Conservation (phyloP, 2,329 filamentous ascomycete species). For the Colletotrichum liriopes region DNA sequence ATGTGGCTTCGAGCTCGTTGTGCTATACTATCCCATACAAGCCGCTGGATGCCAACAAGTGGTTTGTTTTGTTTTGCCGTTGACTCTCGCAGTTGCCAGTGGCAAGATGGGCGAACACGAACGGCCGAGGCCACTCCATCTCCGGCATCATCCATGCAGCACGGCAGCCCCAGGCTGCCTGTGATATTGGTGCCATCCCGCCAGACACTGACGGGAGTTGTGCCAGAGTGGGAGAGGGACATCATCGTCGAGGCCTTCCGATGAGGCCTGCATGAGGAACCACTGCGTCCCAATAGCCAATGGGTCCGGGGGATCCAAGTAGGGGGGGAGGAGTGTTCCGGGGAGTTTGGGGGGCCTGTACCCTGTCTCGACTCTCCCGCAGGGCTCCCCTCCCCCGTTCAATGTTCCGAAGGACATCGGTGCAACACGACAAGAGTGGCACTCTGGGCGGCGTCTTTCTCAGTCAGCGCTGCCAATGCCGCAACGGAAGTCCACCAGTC, state of each 20-base stretch:
- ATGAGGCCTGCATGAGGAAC: not conserved
- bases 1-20: too few relatives aligned
- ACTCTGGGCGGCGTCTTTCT: not conserved
- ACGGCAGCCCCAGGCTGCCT: not conserved
- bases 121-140: too few relatives aligned
- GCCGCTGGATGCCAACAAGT: not conserved
- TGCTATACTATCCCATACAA: too few relatives aligned
- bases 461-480: slow-evolving; percentile 8
- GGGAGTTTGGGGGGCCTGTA: slow-evolving; percentile 14
- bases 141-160: too few relatives aligned
- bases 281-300: not conserved
- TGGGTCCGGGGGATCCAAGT: not conserved
- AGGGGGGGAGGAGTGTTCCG: not conserved
- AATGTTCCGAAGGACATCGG: not conserved
- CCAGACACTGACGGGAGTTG: not conserved
- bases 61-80: not conserved
- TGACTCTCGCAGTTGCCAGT: not conserved
- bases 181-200: too few relatives aligned
- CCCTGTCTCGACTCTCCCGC: slow-evolving; percentile 21
- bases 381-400: not conserved
- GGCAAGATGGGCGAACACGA: slow-evolving; percentile 8
- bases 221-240: not conserved
- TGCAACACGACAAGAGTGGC: not conserved
- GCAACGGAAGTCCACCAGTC: slow-evolving; percentile 15
- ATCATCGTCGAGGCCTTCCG: not conserved